Base-by-base conservation (phyloP, 2,329 filamentous ascomycete genomes). In the Colletotrichum neosansevieriae region DNA sequence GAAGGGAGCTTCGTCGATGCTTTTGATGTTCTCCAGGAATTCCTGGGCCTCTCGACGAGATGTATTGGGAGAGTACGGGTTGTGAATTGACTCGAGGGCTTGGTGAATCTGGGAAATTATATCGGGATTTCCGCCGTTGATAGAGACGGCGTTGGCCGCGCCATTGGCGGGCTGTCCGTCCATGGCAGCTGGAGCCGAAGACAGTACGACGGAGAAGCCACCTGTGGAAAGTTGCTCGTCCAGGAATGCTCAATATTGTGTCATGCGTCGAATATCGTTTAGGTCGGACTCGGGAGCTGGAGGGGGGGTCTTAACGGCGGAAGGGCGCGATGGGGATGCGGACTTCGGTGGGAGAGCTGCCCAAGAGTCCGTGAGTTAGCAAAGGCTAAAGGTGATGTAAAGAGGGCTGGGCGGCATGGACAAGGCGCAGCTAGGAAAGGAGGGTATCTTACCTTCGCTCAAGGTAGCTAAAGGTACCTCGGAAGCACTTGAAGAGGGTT, bases 41-140 rank as follows among this genome's bases (percentile, higher is more conserved):
- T 88, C 81, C 71, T 96, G 92, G 51, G 96, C 96, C 78, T 96
- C 88, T 77, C 92, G 88, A 71, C 96, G 93, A 61, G 91, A 85
- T 71, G 92, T 87, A 79, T 98, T 98, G 72, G 89, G 86, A 45
- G 94, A 95, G 69, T 89, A 87, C 11, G 94, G 89, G 76, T 89
- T 91, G 82, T 98, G 95, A 70, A 98, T 93, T 73, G 97, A 88
- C 74, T 96, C 89, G 73, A 99, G 89, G 45, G 96, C 96, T 75
- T 92, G 88, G 75, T 94, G 89, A 72, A 98, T 96, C 76, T 88
- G 89, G 58, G 87, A 82, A 58, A 94, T 84, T 59, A 87, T 77
- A 38, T 81, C 80, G 70, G 79, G 76, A 72, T 76, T 79, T 70
- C 78, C 77, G 71, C 79, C 78, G 73, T 79, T 79, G 67, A 74